Conservation (phyloP, 192 early-diverging fungal species). For the Spizellomyces punctatus region DNA sequence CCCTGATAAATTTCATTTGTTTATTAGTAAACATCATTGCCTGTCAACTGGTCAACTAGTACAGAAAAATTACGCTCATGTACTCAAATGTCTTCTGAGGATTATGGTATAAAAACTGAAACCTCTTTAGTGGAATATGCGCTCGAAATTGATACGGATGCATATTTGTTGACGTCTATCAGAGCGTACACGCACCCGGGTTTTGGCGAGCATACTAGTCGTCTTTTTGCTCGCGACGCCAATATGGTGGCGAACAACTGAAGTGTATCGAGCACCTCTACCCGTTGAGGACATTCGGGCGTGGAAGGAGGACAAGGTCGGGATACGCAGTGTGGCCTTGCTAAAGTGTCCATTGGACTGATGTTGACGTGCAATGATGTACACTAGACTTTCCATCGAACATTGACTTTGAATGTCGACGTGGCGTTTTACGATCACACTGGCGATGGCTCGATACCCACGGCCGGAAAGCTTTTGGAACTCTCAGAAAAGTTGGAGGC, state of each 20-base stretch:
- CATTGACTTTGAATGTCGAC: slow-evolving; percentile 14
- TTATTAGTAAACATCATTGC: no score
- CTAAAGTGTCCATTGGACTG: neutral
- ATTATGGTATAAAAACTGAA: no score
- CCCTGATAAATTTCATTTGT: no score
- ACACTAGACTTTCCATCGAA: neutral
- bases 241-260: slow-evolving; percentile 81
- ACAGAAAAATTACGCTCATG: no score
- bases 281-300: slow-evolving; percentile 63
- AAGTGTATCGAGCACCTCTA: slow-evolving; percentile 75
- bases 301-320: slow-evolving; percentile 45
- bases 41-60: no score
- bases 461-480: neutral
- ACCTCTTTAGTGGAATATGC: no score
- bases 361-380: neutral
- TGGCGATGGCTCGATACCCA: neutral
- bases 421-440: neutral
- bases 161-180: no score
- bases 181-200: slow-evolving; percentile 16
- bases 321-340: neutral
- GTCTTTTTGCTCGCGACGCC: slow-evolving; percentile 68
- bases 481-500: neutral
- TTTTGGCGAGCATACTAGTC: slow-evolving; percentile 48
- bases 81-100: no score
- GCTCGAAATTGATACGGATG: no score